A percentile compares a stretch with the other conserved stretches of the same genome.
Evolutionary conservation across 1,284 basidiomycete species (phyloP).

Genomic region (Ganoderma boninense): DNA sequence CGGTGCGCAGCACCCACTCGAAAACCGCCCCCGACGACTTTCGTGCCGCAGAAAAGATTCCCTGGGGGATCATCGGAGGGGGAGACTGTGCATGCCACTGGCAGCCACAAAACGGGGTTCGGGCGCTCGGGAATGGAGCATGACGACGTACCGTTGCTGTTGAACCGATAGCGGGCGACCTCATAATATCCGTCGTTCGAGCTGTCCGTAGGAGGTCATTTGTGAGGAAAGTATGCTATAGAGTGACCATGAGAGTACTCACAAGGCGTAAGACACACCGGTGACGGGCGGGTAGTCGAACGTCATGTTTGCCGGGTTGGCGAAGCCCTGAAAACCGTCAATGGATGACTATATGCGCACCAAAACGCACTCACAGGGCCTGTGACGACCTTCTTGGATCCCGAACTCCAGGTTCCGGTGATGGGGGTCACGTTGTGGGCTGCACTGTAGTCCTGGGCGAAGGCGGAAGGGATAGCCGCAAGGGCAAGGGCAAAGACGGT

Average conservation of each 20-base stretch:
- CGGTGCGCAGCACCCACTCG: not conserved
- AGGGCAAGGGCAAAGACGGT: constrained; percentile 48
- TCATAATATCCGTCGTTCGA: constrained; percentile 82
- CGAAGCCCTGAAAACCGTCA: constrained; percentile 69
- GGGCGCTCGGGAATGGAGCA: not conserved
- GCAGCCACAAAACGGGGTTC: not conserved
- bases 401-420: constrained; percentile 87
- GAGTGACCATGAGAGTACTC: constrained; percentile 43
- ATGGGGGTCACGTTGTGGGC: constrained; percentile 72
- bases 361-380: constrained; percentile 71
- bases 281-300: constrained; percentile 87
- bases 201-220: constrained; percentile 45
- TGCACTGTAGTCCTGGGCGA: constrained; percentile 46
- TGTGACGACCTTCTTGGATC: constrained; percentile 78
- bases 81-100: not conserved
- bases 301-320: constrained; percentile 79
- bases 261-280: constrained; percentile 91
- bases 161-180: constrained; percentile 88
- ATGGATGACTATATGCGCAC: constrained; percentile 6
- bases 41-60: too few species aligned
- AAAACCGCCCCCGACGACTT: too few species aligned
- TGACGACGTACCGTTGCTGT: constrained; percentile 70
- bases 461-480: constrained; percentile 43
- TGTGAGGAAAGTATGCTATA: not conserved
- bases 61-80: too few species aligned